Evolutionary conservation across 2,329 filamentous ascomycete species (phyloP).

Genomic region (Penicillium brevicompactum): DNA sequence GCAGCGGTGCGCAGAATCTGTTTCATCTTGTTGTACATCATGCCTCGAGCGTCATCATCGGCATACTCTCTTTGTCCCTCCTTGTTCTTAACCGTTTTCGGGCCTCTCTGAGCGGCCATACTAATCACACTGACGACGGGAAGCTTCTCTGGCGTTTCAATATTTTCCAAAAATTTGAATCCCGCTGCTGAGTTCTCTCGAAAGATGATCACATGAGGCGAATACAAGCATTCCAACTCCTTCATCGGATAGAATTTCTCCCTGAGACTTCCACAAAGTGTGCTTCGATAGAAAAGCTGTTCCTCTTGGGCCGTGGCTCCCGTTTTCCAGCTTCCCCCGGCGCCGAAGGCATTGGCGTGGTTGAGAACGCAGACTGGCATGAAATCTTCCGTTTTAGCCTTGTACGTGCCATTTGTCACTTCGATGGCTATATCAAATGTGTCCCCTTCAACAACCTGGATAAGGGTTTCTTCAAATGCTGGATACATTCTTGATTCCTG

Average conservation of each 20-base stretch:
- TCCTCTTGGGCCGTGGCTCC: conserved; percentile 70
- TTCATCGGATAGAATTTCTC: conserved; percentile 56
- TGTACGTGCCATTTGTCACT: conserved; percentile 27
- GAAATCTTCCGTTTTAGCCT: conserved; percentile 15
- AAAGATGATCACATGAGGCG: conserved; percentile 62
- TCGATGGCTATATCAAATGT: conserved; percentile 59
- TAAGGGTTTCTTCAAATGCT: conserved; percentile 31
- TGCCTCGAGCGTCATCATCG: conserved; percentile 47
- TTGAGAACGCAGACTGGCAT: conserved; percentile 63
- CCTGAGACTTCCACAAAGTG: conserved; percentile 43
- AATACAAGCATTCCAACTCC: conserved; percentile 58
- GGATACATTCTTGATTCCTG: conserved; percentile 45
- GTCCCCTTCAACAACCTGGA: conserved; percentile 60
- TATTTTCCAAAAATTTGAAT: conserved; percentile 49
- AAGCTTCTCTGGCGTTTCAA: neutral
- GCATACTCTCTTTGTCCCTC: conserved; percentile 38
- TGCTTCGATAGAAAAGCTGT: conserved; percentile 65
- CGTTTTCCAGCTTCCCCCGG: conserved; percentile 66
- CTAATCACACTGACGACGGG: conserved; percentile 60
- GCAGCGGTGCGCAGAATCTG: conserved; percentile 62
- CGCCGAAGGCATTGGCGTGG: conserved; percentile 60
- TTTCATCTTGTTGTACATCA: conserved; percentile 66
- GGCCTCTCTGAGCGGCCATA: conserved; percentile 58
- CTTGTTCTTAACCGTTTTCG: conserved; percentile 29
- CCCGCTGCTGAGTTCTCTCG: conserved; percentile 52